These are phyloP conservation scores for Stephania cephalantha DNA, from an alignment of 164 flowering plant species.

Conservation along the genomic window DNA sequence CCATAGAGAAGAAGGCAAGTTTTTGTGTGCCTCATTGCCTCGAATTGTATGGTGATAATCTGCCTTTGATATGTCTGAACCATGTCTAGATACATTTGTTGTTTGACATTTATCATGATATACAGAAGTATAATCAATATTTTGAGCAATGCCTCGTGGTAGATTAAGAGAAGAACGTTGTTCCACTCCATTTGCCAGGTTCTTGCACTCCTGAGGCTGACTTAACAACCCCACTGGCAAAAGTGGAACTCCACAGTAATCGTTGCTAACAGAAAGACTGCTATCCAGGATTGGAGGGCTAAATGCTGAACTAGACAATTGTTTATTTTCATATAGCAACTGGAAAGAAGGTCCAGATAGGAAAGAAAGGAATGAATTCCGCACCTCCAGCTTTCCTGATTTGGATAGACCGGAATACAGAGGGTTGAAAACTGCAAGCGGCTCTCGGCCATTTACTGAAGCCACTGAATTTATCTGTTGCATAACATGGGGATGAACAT, in stretches of 20 bases:
- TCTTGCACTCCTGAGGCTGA: constrained; percentile 21
- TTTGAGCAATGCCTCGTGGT: constrained; percentile 17
- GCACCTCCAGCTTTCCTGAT: constrained; percentile 24
- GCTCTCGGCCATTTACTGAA: constrained; percentile 23
- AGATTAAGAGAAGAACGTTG: constrained; percentile 18
- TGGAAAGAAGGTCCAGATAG: constrained; percentile 39
- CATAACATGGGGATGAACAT: constrained; percentile 20
- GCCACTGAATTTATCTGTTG: constrained; percentile 21
- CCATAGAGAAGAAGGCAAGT: constrained; percentile 15
- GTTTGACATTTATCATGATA: constrained; percentile 19
- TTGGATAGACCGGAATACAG: constrained; percentile 21
- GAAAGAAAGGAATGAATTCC: constrained; percentile 43
- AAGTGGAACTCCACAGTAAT: constrained; percentile 20
- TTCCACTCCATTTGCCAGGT: constrained; percentile 18
- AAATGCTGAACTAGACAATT: constrained; percentile 23
- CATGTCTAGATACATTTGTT: constrained; percentile 15
- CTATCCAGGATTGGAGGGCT: constrained; percentile 17
- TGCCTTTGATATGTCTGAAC: constrained; percentile 20
- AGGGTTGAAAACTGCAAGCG: constrained; percentile 15
- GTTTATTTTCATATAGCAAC: constrained; percentile 32
- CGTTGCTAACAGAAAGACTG: constrained; percentile 10
- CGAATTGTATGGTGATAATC: constrained; percentile 15
- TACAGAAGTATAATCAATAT: constrained; percentile 12
- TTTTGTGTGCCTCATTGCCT: constrained; percentile 22
- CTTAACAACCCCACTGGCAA: constrained; percentile 15